Base-by-base conservation (phyloP, 257 asterid species). In the Knoxia roxburghii region DNA sequence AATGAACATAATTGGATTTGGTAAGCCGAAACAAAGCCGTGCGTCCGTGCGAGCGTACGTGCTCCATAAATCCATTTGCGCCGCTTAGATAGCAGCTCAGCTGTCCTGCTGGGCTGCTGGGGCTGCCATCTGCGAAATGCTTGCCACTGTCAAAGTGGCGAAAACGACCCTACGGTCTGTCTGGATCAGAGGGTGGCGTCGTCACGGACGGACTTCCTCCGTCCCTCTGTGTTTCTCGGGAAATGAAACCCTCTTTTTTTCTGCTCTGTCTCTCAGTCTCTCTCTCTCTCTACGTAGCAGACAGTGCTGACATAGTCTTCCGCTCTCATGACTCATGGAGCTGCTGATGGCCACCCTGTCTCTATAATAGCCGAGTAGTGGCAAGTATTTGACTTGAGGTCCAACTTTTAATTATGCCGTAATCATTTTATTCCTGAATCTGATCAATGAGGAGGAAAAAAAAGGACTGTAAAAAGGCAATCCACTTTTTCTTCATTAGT, bases 401-500 rank as follows among this genome's bases (percentile, higher is more conserved):
- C 80, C 41, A 65, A 48, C 58, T 59, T 72, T 67, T 76, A 86
- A 89, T 86, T 81, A 85, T 86, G 84, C 68, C 48, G 87, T 81
- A 82, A 86, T 86, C 84, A 86, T 88, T 79, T 80, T 74, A 77
- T 72, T 76, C 83, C 82, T 58, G 82, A 75, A 74, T 72, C 40
- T n/a, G n/a, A 37, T 37, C 41, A 37, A 37, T 3, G 41, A 37
- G 6, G 9, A 37, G 69, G 77, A 74, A 78, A 83, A 62, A 14
- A 45, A 45, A 45, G 50, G 20, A 45, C 79, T 23, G 65, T 63
- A 23, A 35, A 85, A 89, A 89, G 96, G 83, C 81, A 51, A 71
- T 62, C 12, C 24, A 71, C 94, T 84, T 90, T 87, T 81, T 74
- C 55, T 69, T 41, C 24, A 48, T 6, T 27, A 6, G 18, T 27